Conservation (phyloP, 768 basidiomycete genomes). For the Boletellus sp. region DNA sequence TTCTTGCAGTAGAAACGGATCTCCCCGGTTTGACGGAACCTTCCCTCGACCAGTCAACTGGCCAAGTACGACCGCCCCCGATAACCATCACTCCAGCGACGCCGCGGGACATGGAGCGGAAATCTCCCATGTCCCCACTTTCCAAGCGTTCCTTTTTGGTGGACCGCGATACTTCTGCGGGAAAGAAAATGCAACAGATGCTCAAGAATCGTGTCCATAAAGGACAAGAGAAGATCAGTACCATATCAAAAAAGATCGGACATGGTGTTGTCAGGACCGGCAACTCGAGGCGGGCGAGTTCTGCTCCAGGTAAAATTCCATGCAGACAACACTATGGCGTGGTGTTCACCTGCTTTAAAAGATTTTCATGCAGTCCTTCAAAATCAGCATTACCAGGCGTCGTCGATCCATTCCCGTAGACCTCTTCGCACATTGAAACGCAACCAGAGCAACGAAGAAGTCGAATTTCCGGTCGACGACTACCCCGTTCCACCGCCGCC, state of each 20-base stretch:
- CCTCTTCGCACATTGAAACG: constrained; percentile 49
- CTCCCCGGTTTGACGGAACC: constrained; percentile 5
- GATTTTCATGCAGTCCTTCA: constrained; percentile 69
- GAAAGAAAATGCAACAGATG: constrained; percentile 74
- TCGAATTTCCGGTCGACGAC: constrained; percentile 32
- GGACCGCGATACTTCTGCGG: constrained; percentile 48
- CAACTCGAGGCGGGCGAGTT: constrained; percentile 54
- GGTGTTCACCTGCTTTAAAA: constrained; percentile 20
- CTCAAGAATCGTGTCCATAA: constrained; percentile 72
- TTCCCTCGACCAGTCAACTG: not conserved
- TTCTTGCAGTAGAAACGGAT: constrained; percentile 9
- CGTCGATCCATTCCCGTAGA: constrained; percentile 80
- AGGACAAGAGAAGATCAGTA: constrained; percentile 66
- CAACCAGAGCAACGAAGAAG: constrained; percentile 30
- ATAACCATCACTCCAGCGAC: constrained; percentile 66
- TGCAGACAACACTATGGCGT: not conserved
- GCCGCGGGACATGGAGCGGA: constrained; percentile 36
- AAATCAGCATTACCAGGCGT: constrained; percentile 64
- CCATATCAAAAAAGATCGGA: constrained; percentile 75
- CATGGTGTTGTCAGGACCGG: constrained; percentile 60
- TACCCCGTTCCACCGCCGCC: constrained; percentile 35
- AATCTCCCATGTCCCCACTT: constrained; percentile 17
- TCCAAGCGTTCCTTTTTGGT: constrained; percentile 28
- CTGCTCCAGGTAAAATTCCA: constrained; percentile 58
- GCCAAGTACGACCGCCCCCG: constrained; percentile 21